Percentiles rank a stretch among this genome's conserved stretches.
These are phyloP conservation scores for Xylariales sp. DNA, from an alignment of 2,329 filamentous ascomycete species.

Conservation along the genomic window DNA sequence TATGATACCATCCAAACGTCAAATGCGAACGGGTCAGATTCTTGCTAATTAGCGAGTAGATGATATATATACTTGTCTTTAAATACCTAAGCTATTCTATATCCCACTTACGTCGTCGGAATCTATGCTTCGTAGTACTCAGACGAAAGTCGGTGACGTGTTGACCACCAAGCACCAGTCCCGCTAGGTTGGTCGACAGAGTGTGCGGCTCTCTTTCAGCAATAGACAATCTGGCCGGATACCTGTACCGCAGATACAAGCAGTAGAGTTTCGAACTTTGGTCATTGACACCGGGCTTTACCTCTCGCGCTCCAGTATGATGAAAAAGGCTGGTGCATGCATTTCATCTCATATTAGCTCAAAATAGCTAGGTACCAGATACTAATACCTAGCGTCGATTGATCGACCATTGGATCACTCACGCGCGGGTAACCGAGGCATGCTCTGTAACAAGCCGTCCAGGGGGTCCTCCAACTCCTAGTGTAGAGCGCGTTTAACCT, in stretches of 20 bases:
- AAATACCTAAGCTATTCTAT: not conserved
- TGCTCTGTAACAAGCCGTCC: not conserved
- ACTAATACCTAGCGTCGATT: not conserved
- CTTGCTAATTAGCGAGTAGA: not conserved
- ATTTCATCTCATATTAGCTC: not conserved
- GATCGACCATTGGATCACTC: not conserved
- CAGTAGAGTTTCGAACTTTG: not conserved
- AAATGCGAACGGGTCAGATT: not conserved
- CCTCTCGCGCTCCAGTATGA: not conserved
- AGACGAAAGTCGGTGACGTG: not conserved
- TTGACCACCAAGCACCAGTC: not conserved
- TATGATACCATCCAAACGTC: not conserved
- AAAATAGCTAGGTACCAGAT: not conserved
- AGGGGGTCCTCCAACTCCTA: not conserved
- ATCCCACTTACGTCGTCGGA: not conserved
- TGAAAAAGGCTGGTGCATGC: not conserved
- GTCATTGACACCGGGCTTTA: not conserved
- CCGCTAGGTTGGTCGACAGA: slow-evolving; percentile 1
- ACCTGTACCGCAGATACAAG: not conserved
- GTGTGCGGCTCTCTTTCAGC: not conserved
- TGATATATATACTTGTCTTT: not conserved
- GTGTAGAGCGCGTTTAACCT: too few species aligned
- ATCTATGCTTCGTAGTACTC: not conserved
- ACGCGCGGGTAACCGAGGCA: not conserved
- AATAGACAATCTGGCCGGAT: not conserved